Conservation (phyloP, 345 rosid genomes). For the Brassica napus region Da-Ae NC_063438.1:5011501-5012000, state of each 20-base stretch:
- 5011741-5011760: not conserved
- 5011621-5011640: constrained; percentile 85
- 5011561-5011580: constrained; percentile 28
- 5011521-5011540: constrained; percentile 19
- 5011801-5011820: constrained; percentile 66
- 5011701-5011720: not conserved
- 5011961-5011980: constrained; percentile 69
- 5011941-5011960: constrained; percentile 86
- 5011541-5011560: not conserved
- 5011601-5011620: constrained; percentile 93
- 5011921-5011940: constrained; percentile 71
- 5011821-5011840: constrained; percentile 77
- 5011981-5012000: constrained; percentile 3
- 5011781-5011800: constrained; percentile 58
- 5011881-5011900: constrained; percentile 76
- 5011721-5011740: constrained; percentile 21
- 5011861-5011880: constrained; percentile 79
- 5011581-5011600: constrained; percentile 84
- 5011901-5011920: constrained; percentile 84
- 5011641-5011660: constrained; percentile 85
- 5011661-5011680: constrained; percentile 80
- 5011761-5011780: constrained; percentile 24
- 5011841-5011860: constrained; percentile 79
- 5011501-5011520: constrained; percentile 9
- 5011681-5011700: constrained; percentile 54